Conservation (phyloP, 345 rosid genomes). For the Syzygium oleosum region DNA sequence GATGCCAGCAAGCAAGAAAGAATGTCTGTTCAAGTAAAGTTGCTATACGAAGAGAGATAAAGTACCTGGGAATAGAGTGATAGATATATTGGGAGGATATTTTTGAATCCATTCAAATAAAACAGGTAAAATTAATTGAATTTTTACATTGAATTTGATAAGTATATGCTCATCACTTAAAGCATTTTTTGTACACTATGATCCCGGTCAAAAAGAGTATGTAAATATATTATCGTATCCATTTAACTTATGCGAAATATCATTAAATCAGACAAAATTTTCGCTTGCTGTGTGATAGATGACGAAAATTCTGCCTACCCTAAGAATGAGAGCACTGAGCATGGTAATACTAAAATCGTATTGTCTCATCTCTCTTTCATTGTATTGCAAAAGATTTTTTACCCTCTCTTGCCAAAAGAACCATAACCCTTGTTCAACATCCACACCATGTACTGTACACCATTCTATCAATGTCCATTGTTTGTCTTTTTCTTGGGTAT, state of each 20-base stretch:
- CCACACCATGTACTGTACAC: not conserved
- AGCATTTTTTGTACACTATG: not conserved
- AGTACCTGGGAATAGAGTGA: not conserved
- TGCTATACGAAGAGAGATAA: not conserved
- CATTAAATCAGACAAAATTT: not conserved
- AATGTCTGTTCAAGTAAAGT: not conserved
- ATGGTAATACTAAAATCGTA: not conserved
- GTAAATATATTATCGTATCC: not conserved
- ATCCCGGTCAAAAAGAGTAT: too few species aligned
- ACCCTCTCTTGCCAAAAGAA: not conserved
- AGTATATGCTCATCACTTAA: not conserved
- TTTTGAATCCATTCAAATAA: not conserved
- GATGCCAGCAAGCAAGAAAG: not conserved
- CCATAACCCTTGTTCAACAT: conserved; percentile 22
- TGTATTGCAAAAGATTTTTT: not conserved
- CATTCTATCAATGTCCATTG: conserved; percentile 1
- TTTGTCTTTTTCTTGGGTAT: conserved; percentile 6
- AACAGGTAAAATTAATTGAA: not conserved
- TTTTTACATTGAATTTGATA: not conserved
- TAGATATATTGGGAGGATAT: not conserved
- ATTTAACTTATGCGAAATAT: not conserved
- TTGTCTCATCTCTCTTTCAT: not conserved
- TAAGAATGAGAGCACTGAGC: not conserved
- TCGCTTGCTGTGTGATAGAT: not conserved
- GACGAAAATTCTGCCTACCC: not conserved